Conservation (phyloP, 2,329 filamentous ascomycete species). For the Venturia aucupariae region DNA sequence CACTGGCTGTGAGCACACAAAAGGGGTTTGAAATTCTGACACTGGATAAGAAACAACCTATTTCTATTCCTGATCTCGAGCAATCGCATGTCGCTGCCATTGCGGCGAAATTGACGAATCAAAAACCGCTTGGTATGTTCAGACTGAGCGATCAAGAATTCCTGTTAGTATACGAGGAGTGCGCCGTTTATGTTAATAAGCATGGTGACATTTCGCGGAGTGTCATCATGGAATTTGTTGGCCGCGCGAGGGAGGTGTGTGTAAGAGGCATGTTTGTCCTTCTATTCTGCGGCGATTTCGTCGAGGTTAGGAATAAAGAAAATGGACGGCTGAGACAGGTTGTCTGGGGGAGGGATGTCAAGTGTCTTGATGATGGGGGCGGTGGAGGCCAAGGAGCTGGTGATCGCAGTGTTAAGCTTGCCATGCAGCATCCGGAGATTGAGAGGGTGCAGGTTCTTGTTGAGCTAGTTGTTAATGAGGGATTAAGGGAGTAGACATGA, state of each 20-base stretch:
- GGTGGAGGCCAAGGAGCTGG: conserved; percentile 23
- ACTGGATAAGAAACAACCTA: conserved; percentile 91
- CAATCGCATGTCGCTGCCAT: conserved; percentile 75
- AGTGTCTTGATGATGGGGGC: conserved; percentile 68
- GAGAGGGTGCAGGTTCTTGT: conserved; percentile 79
- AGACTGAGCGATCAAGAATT: conserved; percentile 73
- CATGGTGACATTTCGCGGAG: conserved; percentile 90
- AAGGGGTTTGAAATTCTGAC: conserved; percentile 95
- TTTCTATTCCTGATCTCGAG: conserved; percentile 83
- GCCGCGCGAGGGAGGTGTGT: conserved; percentile 76
- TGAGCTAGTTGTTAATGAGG: conserved; percentile 87
- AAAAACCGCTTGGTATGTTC: conserved; percentile 92
- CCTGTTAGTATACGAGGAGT: conserved; percentile 87
- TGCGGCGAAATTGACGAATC: conserved; percentile 69
- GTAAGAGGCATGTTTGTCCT: conserved; percentile 88
- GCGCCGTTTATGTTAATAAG: conserved; percentile 96
- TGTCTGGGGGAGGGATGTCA: conserved; percentile 82
- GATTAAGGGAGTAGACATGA: conserved; percentile 47
- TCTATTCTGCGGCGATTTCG: conserved; percentile 91
- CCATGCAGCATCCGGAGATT: conserved; percentile 87
- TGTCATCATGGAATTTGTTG: conserved; percentile 98
- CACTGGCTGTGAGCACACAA: conserved; percentile 81
- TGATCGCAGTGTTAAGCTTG: conserved; percentile 75
- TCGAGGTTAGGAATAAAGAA: conserved; percentile 93
- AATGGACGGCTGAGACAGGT: conserved; percentile 91